A percentile compares a stretch with the other conserved stretches of the same genome.
phyloP scores from a whole-genome alignment of 2,329 filamentous ascomycete species.

The Mycosphaerelloides madeirae region DNA sequence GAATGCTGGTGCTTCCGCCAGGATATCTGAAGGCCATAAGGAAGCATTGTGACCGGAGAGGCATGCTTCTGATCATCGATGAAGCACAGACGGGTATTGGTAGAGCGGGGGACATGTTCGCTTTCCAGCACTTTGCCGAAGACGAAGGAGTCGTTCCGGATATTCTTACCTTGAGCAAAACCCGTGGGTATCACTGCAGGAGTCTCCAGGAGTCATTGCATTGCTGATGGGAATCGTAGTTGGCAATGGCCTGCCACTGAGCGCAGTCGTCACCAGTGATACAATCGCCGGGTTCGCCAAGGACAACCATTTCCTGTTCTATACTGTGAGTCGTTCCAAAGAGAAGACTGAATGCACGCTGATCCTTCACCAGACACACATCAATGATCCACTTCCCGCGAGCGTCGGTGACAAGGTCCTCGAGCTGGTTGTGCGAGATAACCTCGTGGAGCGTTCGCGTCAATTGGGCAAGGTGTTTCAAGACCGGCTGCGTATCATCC shows the following conservation, averaged over 20 bases:
- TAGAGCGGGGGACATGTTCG: slow-evolving; percentile 54
- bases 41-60: slow-evolving; percentile 49
- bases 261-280: slow-evolving; percentile 26
- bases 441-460: slow-evolving; percentile 18
- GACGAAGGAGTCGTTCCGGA: slow-evolving; percentile 46
- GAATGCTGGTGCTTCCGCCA: slow-evolving; percentile 55
- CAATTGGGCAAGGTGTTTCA: slow-evolving; percentile 22
- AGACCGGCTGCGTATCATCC: slow-evolving; percentile 18
- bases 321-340: slow-evolving; percentile 13
- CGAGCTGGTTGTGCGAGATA: slow-evolving; percentile 29
- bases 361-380: slow-evolving; percentile 20
- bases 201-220: background rate
- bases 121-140: slow-evolving; percentile 44
- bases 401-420: slow-evolving; percentile 30
- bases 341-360: background rate
- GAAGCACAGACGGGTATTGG: slow-evolving; percentile 59
- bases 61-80: slow-evolving; percentile 56
- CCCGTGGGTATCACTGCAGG: slow-evolving; percentile 10
- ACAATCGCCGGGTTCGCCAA: slow-evolving; percentile 19
- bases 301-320: slow-evolving; percentile 26
- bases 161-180: slow-evolving; percentile 40
- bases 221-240: slow-evolving; percentile 11
- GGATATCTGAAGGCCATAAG: slow-evolving; percentile 57
- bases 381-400: slow-evolving; percentile 30
- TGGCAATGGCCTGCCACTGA: slow-evolving; percentile 29